Base-by-base conservation (phyloP, 2,329 filamentous ascomycete genomes). In the Exophiala calicioides region DNA sequence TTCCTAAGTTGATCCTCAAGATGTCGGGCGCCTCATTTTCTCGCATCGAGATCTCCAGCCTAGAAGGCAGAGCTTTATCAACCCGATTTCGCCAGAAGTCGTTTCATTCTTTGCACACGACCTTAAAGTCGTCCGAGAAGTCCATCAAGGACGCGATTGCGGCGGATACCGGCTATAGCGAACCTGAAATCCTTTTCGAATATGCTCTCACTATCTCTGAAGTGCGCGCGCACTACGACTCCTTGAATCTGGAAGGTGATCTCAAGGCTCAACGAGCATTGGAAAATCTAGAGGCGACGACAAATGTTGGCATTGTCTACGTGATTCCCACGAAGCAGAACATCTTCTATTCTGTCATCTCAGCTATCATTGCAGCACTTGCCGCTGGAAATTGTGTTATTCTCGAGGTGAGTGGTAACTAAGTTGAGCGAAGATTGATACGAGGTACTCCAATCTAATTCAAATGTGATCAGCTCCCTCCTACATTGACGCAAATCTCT, bases 11-110 rank as follows among this genome's bases (percentile, higher is more conserved):
- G 18, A 43, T 42, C 23, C 37, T 36, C 24, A 43, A 27, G 36
- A 44, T 56, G 57, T 56, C 64, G 47, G 23, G 53, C 57, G 56
- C 60, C 57, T 59, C 61, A 49, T 55, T 62, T 49, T 61, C 48
- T 32, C 63, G 65, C 5, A 55, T 72, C 8, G 39, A 63, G 24
- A 57, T 60, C n/a, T 59, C 67, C 19, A 58, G 63, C 24, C 55
- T 67, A 12, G 70, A 74, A 49, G 68, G 68, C 24, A 65, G 68
- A 2, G 58, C 65, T 2, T 60, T 65, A 12, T 69, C 67, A 46
- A 60, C 64, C 18, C 59, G 65, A 12, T 70, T 66, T 51, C 65
- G 66, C 2, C 69, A 71, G 43, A 50, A 58, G 3, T 68, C 72
- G 49, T 65, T 74, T 16, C 60, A 63, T 31, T 54, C 53, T 6